These are phyloP conservation scores for Chlorella vulgaris DNA, from an alignment of 139 green algal species.

Conservation along the genomic window DNA sequence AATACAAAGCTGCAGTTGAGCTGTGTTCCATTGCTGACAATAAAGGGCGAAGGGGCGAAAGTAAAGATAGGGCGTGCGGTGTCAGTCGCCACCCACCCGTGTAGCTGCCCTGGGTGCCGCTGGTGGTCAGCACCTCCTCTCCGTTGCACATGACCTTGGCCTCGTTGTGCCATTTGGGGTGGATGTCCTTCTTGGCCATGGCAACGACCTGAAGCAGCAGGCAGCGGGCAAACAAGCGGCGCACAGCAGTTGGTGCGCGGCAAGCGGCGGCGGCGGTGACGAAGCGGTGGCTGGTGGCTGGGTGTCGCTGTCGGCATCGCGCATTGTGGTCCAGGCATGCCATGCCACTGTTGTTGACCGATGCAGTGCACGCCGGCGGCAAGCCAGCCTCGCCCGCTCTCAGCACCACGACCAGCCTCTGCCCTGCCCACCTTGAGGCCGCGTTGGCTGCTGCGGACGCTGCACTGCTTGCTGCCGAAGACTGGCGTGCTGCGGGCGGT, in stretches of 20 bases:
- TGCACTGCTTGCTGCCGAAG: constrained; percentile 4
- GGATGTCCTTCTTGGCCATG: constrained; percentile 75
- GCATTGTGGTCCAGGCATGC: not conserved
- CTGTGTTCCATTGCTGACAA: too few relatives aligned
- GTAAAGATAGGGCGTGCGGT: too few relatives aligned
- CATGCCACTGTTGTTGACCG: not conserved
- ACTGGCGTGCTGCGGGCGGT: constrained; percentile 3
- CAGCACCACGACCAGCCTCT: too few relatives aligned
- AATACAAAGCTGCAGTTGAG: too few relatives aligned
- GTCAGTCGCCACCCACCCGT: too few relatives aligned
- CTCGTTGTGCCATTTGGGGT: constrained; percentile 73
- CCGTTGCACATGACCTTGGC: constrained; percentile 96
- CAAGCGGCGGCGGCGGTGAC: too few relatives aligned
- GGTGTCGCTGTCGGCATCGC: too few relatives aligned
- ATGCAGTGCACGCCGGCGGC: not conserved
- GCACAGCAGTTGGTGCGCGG: not conserved
- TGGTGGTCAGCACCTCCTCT: constrained; percentile 91
- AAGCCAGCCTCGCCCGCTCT: too few relatives aligned
- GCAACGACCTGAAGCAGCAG: constrained; percentile 18
- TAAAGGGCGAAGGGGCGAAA: too few relatives aligned
- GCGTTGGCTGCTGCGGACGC: constrained; percentile 28
- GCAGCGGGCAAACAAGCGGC: not conserved
- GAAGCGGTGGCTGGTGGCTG: too few relatives aligned
- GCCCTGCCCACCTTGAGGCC: constrained; percentile 27
- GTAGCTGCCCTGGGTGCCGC: constrained; percentile 87